A percentile compares a stretch with the other conserved stretches of the same genome.
Evolutionary conservation across 2,329 filamentous ascomycete species (phyloP).

Genomic region (Raffaelea ambrosiae): DNA sequence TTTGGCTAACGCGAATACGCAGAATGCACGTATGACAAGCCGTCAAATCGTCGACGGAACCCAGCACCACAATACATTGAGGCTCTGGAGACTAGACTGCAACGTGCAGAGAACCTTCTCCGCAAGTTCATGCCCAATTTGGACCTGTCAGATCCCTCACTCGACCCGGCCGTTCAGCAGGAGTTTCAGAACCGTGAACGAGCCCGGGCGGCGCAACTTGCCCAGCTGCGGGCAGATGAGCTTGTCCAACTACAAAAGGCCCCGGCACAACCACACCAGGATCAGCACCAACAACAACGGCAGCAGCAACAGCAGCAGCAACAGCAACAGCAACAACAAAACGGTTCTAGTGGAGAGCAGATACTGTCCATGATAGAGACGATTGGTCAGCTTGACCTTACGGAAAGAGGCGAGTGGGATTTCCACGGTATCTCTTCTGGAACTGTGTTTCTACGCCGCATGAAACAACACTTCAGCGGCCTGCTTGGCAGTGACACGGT

Average conservation of each 20-base stretch:
- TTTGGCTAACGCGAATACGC: neutral
- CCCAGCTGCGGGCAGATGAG: slow-evolving; percentile 19
- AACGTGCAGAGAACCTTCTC: slow-evolving; percentile 73
- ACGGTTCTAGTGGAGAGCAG: slow-evolving; percentile 5
- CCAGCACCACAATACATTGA: slow-evolving; percentile 91
- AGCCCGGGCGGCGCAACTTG: slow-evolving; percentile 34
- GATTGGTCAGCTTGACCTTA: slow-evolving; percentile 82
- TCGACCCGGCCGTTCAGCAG: slow-evolving; percentile 69
- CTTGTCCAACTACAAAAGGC: too few relatives aligned
- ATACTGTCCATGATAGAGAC: slow-evolving; percentile 93
- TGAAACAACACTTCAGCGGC: slow-evolving; percentile 80
- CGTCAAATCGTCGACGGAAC: slow-evolving; percentile 83
- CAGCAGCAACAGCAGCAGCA: slow-evolving; percentile 10
- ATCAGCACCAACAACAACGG: too few relatives aligned
- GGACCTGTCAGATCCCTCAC: slow-evolving; percentile 73
- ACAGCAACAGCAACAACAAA: slow-evolving; percentile 24
- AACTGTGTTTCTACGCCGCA: slow-evolving; percentile 74
- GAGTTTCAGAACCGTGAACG: slow-evolving; percentile 52
- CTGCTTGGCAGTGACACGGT: slow-evolving; percentile 59
- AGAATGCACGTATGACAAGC: slow-evolving; percentile 96
- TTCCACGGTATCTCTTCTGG: slow-evolving; percentile 93
- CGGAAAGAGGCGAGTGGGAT: slow-evolving; percentile 87
- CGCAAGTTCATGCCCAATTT: slow-evolving; percentile 75
- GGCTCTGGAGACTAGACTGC: slow-evolving; percentile 72
- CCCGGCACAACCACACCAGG: too few relatives aligned